phyloP scores from a whole-genome alignment of 768 basidiomycete species.

The Termitomyces sp. region DNA sequence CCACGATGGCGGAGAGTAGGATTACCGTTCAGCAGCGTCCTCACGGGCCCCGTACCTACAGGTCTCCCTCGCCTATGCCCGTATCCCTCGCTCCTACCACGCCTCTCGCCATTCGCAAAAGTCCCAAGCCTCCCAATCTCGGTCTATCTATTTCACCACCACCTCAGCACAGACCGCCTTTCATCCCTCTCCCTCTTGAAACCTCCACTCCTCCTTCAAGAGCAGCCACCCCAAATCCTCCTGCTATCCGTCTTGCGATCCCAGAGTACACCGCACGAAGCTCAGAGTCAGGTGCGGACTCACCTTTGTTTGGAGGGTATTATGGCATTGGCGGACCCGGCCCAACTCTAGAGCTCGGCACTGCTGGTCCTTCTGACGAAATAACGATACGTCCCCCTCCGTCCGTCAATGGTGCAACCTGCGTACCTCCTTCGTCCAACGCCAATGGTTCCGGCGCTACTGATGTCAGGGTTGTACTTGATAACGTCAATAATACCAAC shows the following conservation, averaged over 20 bases:
- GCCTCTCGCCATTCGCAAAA: slow-evolving; percentile 30
- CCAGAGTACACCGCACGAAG: slow-evolving; percentile 19
- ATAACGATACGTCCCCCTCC: slow-evolving; percentile 43
- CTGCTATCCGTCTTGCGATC: slow-evolving; percentile 29
- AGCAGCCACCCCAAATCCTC: slow-evolving; percentile 29
- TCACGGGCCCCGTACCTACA: slow-evolving; percentile 48
- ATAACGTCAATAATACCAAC: slow-evolving; percentile 35
- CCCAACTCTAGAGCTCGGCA: slow-evolving; percentile 19
- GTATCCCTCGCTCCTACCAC: slow-evolving; percentile 23
- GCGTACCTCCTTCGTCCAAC: slow-evolving; percentile 29
- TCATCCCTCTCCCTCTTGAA: slow-evolving; percentile 26
- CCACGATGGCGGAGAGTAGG: slow-evolving; percentile 25
- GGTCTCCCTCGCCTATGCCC: slow-evolving; percentile 34
- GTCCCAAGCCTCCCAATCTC: slow-evolving; percentile 20
- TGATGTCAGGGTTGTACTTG: slow-evolving; percentile 38
- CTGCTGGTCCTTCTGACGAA: slow-evolving; percentile 33
- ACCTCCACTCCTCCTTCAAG: slow-evolving; percentile 28
- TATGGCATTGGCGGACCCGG: slow-evolving; percentile 37
- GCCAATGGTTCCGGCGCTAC: slow-evolving; percentile 30
- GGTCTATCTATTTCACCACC: slow-evolving; percentile 13
- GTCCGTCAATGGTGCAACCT: slow-evolving; percentile 21
- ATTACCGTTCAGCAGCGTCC: slow-evolving; percentile 37
- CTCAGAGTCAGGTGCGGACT: slow-evolving; percentile 25
- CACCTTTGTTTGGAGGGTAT: slow-evolving; percentile 37
- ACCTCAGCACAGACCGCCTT: slow-evolving; percentile 29